A percentile compares a stretch with the other conserved stretches of the same genome.
phyloP scores from a whole-genome alignment of 345 rosid species.

The Rhodomyrtus tomentosa region DNA sequence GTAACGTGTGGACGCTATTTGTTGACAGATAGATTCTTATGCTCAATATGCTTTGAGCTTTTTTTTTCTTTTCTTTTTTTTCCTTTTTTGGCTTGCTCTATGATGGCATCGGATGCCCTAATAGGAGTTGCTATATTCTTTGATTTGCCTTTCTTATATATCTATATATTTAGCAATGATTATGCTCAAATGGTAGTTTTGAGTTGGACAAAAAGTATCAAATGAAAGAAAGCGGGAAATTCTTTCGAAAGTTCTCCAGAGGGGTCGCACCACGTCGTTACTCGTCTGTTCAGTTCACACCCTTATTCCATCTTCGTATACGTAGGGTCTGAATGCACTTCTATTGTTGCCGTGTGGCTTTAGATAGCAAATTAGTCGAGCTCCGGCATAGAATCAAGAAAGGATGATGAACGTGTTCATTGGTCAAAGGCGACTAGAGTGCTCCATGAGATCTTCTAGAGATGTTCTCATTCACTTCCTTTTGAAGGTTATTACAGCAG shows the following conservation, averaged over 20 bases:
- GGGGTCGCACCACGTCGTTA: not conserved
- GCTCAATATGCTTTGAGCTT: not conserved
- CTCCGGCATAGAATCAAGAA: not conserved
- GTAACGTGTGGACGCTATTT: not conserved
- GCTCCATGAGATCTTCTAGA: not conserved
- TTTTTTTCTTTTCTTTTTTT: not conserved
- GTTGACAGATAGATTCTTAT: not conserved
- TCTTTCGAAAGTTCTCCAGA: not conserved
- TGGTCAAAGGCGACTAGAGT: not conserved
- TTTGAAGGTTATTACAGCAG: not conserved
- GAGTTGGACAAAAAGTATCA: not conserved
- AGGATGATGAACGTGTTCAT: not conserved
- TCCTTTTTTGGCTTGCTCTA: not conserved
- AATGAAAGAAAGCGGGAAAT: not conserved
- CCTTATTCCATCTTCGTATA: not conserved
- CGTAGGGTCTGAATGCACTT: not conserved
- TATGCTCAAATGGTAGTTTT: not conserved
- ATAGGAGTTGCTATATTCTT: not conserved
- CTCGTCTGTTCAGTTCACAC: not conserved
- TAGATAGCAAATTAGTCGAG: not conserved
- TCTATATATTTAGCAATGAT: not conserved
- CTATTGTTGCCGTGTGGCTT: not conserved
- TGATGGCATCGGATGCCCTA: not conserved
- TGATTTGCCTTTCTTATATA: not conserved
- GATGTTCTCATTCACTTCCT: not conserved